Evolutionary conservation across 768 basidiomycete genomes (phyloP), one percentile per base, ranked within the genome.

Genomic region (Pleurotus giganteus): DNA sequence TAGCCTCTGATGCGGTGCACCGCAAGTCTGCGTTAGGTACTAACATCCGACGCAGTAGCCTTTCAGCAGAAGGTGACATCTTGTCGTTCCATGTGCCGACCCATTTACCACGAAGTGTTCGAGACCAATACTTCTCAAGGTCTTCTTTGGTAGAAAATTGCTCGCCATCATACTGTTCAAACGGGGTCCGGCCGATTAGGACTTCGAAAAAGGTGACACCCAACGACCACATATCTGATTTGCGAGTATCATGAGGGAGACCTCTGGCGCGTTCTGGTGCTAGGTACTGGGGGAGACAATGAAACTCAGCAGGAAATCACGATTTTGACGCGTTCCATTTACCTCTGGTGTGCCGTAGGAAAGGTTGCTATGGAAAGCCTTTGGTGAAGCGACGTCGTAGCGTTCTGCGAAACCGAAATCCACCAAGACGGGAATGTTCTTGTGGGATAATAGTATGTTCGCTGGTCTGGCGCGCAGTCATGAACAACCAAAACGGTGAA

Each of bases 371-470:
- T 85, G 83, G 73, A 94, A 93, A 1, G 89, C 86, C 17, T 82
- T 83, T 15, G 74, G 66, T 0, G 84, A 82, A 1, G 72, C 67
- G 39, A 79, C 63, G 59, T 91, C 86, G 65, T 94, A 94, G 60
- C 83, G 84, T 64, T 96, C 91, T 1, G 96, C 93, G 62, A 98
- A 99, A 1, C 97, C 96, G 63, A 97, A 99, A 69, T 98, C 97
- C 32, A 97, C 89, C 3, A 98, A 81, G 2, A 97, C 89, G 0
- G 94, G 92, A 1, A 94, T 74, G 62, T 87, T 86, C 59, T 85
- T 78, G 53, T 73, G 70, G 0, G 90, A 89, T 43, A 99, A 76
- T 2, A 99, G 80, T 61, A 99, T 93, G 65, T 99, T 99, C 13
- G 94, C 91, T 1, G 94, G 94, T 63, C 92, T 95, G 59, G 7